These are phyloP conservation scores for rapeseed (Brassica napus) DNA, from an alignment of 345 rosid genomes.

Conservation along the genomic window Da-Ae NC_063444.1:3381501-3382000, in stretches of 20 bases:
- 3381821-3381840: constrained; percentile 43
- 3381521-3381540: constrained; percentile 65
- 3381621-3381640: constrained; percentile 59
- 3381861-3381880: constrained; percentile 25
- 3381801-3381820: constrained; percentile 94
- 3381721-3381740: constrained; percentile 51
- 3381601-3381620: constrained; percentile 72
- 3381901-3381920: constrained; percentile 55
- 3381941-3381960: constrained; percentile 39
- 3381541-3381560: constrained; percentile 83
- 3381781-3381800: constrained; percentile 96
- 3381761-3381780: constrained; percentile 91
- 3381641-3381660: constrained; percentile 46
- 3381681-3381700: constrained; percentile 46
- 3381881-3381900: constrained; percentile 36
- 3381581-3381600: constrained; percentile 59
- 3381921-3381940: constrained; percentile 42
- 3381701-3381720: constrained; percentile 45
- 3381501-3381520: constrained; percentile 70
- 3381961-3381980: constrained; percentile 42
- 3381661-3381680: constrained; percentile 35
- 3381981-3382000: constrained; percentile 44
- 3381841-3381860: constrained; percentile 46
- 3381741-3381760: constrained; percentile 81
- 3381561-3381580: constrained; percentile 66